Evolutionary conservation across 768 basidiomycete genomes (phyloP).

Genomic region (Tubosaeta sp.): DNA sequence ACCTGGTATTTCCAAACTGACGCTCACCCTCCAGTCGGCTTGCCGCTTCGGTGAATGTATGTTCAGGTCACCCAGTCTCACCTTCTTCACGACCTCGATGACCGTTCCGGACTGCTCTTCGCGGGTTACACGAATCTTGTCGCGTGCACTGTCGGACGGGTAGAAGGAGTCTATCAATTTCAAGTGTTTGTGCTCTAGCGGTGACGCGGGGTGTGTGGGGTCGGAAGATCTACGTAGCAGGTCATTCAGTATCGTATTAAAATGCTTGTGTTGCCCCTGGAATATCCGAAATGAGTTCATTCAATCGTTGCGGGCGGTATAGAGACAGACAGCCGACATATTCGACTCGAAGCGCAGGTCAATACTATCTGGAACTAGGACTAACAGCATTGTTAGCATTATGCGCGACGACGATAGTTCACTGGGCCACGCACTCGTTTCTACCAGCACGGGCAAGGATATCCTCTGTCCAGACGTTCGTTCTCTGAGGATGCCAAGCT

Average conservation of each 20-base stretch:
- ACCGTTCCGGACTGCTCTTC: constrained; percentile 69
- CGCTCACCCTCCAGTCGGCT: constrained; percentile 92
- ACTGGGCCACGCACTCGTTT: constrained; percentile 63
- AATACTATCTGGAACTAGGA: constrained; percentile 56
- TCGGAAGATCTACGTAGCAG: constrained; percentile 57
- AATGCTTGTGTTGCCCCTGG: constrained; percentile 83
- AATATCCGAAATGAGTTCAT: constrained; percentile 12
- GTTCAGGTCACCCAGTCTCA: constrained; percentile 83
- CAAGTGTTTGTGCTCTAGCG: constrained; percentile 72
- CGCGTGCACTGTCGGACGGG: constrained; percentile 34
- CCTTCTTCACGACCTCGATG: constrained; percentile 69
- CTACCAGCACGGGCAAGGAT: constrained; percentile 68
- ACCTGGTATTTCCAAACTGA: constrained; percentile 90
- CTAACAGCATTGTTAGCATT: constrained; percentile 37
- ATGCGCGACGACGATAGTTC: neutral
- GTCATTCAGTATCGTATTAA: constrained; percentile 82
- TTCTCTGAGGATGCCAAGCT: constrained; percentile 75
- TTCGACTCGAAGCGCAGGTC: constrained; percentile 86
- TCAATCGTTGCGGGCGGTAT: constrained; percentile 1
- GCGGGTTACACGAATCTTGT: constrained; percentile 79
- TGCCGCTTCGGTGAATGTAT: constrained; percentile 75
- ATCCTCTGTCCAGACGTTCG: constrained; percentile 52
- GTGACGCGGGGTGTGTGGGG: constrained; percentile 49
- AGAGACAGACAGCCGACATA: constrained; percentile 73
- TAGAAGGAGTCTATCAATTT: constrained; percentile 81